These are phyloP conservation scores for Trichoderma sp. DNA, from an alignment of 2,329 filamentous ascomycete genomes.

Conservation along the genomic window DNA sequence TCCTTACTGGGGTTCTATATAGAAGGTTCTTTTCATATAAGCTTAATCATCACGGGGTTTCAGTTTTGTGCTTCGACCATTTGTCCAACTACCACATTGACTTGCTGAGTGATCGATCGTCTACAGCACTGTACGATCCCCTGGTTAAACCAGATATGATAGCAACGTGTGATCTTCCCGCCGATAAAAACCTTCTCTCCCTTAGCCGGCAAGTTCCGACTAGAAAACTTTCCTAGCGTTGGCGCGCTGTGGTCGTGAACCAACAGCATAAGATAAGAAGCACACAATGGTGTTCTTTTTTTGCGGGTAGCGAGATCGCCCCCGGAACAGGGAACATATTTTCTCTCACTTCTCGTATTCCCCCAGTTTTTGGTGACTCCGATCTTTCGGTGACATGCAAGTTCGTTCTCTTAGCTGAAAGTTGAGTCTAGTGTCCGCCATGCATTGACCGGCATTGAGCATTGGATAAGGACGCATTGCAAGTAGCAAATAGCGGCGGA, in stretches of 20 bases:
- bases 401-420: background rate
- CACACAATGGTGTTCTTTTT: background rate
- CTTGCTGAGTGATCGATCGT: background rate
- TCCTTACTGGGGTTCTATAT: background rate
- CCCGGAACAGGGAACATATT: too few species aligned
- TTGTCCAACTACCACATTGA: background rate
- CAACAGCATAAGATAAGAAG: background rate
- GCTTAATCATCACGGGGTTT: background rate
- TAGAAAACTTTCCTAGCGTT: constrained; percentile 11
- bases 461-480: background rate
- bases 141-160: too few species aligned
- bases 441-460: background rate
- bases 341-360: background rate
- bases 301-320: background rate
- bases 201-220: constrained; percentile 16
- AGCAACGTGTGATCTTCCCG: background rate
- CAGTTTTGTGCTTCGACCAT: background rate
- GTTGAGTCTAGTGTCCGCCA: background rate
- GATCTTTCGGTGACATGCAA: background rate
- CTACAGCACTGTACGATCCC: background rate
- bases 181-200: background rate
- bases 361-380: background rate
- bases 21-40: background rate
- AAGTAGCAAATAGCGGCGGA: background rate
- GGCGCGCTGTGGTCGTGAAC: background rate